Conservation (phyloP, 75 land plant genomes). For the Chamaecyparis obtusa region DNA sequence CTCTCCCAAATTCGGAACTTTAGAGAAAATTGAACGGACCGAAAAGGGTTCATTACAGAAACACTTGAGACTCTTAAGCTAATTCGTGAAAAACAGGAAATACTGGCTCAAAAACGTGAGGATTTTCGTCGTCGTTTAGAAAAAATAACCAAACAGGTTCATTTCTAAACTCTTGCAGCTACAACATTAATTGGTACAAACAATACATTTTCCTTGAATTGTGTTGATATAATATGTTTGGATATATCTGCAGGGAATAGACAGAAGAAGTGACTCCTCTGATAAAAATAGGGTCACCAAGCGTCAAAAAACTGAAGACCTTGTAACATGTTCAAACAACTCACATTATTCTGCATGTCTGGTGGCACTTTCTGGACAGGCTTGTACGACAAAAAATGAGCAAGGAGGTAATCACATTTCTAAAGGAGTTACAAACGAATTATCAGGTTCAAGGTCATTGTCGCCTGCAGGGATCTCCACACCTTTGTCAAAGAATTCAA, state of each 20-base stretch:
- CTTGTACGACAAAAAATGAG: conserved; percentile 13
- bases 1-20: too few relatives aligned
- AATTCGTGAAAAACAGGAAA: conserved; percentile 85
- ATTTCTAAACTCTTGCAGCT: neutral
- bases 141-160: conserved; percentile 79
- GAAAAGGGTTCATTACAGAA: too few relatives aligned
- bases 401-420: conserved; percentile 13
- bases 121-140: conserved; percentile 74
- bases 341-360: conserved; percentile 11
- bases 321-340: conserved; percentile 3
- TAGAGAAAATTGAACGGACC: too few relatives aligned
- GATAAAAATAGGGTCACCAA: conserved; percentile 19
- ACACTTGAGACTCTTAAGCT: conserved; percentile 70
- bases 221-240: neutral
- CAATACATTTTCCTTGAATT: neutral
- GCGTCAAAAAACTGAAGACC: conserved; percentile 33
- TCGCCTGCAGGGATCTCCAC: conserved; percentile 10
- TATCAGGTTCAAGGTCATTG: conserved; percentile 14
- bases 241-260: conserved; percentile 8
- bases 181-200: neutral
- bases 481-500: conserved; percentile 35
- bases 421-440: conserved; percentile 19
- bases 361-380: conserved; percentile 3
- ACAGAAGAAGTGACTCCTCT: neutral
- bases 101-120: conserved; percentile 80